A percentile compares a stretch with the other conserved stretches of the same genome.
Evolutionary conservation across 768 basidiomycete genomes (phyloP).

Genomic region (Boletus bicolor): DNA sequence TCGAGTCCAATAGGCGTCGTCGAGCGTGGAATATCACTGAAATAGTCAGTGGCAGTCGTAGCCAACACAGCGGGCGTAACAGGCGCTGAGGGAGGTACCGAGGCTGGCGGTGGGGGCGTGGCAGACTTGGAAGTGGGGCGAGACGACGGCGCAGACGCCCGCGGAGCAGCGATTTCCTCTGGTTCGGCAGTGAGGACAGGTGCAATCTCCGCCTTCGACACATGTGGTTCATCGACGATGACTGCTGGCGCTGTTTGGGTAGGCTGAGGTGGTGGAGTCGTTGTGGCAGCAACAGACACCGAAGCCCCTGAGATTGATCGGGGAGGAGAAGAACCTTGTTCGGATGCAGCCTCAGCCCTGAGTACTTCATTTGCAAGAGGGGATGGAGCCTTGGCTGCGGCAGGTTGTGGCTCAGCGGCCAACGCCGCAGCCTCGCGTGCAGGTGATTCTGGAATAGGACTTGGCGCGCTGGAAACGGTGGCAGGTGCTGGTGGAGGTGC

Average conservation of each 20-base stretch:
- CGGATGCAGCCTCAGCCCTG: slow-evolving; percentile 16
- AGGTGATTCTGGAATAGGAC: slow-evolving; percentile 71
- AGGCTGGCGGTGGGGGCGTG: slow-evolving; percentile 17
- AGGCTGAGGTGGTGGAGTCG: slow-evolving; percentile 12
- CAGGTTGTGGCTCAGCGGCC: slow-evolving; percentile 27
- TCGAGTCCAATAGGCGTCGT: slow-evolving; percentile 24
- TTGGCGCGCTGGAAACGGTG: slow-evolving; percentile 38
- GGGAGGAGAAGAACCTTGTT: slow-evolving; percentile 14
- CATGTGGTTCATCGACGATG: slow-evolving; percentile 12
- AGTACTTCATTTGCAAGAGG: slow-evolving; percentile 37
- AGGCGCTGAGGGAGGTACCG: slow-evolving; percentile 20
- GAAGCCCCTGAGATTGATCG: slow-evolving; percentile 20
- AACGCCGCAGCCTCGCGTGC: slow-evolving; percentile 51
- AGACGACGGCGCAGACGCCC: slow-evolving; percentile 13
- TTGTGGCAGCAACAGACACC: slow-evolving; percentile 14
- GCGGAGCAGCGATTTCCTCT: slow-evolving; percentile 32
- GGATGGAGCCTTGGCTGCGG: slow-evolving; percentile 37
- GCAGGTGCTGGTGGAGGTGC: slow-evolving; percentile 25
- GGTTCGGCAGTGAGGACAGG: slow-evolving; percentile 49
- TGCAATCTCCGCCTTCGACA: slow-evolving; percentile 39
- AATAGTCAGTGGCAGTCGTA: slow-evolving; percentile 13
- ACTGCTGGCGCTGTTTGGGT: not conserved
- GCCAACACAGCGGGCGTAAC: slow-evolving; percentile 23
- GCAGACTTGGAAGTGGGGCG: slow-evolving; percentile 16
- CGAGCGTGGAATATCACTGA: slow-evolving; percentile 26